Base-by-base conservation (phyloP, 1,284 basidiomycete species). In the Melampsora americana region DNA sequence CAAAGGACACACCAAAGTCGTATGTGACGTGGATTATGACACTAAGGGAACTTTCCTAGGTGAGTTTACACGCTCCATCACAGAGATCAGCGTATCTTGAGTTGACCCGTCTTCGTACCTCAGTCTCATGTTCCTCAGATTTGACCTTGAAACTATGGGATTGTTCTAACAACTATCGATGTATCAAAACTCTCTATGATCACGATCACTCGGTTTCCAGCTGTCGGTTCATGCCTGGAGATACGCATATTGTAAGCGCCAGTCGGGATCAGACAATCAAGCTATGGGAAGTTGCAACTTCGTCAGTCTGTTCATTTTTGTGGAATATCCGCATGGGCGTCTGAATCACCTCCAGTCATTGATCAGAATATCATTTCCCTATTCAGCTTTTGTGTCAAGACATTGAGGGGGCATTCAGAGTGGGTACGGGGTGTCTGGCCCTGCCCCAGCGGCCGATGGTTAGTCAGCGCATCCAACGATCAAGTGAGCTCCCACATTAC, bases 141-240 rank as follows among this genome's bases (percentile, higher is more conserved):
- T 85, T 95, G 50, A 91, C 92, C 75, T 90, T 95, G 84, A 93
- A 94, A 84, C 86, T 95, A 65, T 95, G 93, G 93, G 92, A 95
- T 83, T 88, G 89, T 20, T 87, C 89, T 79, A 91, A 93, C 82
- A 91, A 93, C 79, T 94, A 92, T 86, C 92, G 91, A 83, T 93
- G 93, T 81, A 87, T 86, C 69, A 91, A 91, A 83, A 94, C 93
- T 5, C 85, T 95, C 69, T 89, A 90, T 77, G 93, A 92, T 1
- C 93, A 95, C 81, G 93, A 95, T 82, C 93, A 95, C 82, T 90
- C 91, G 23, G 90, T 95, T 53, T 93, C 92, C 11, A 88, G 88
- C 23, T 92, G 90, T 1, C 86, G 89, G 16, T 95, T 95, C 81
- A 85, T 94, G 81, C 92, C 92, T 0, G 90, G 90, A 26, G 93